Conservation (phyloP, 768 basidiomycete species). For the Candolleomyces aberdarensis region DNA sequence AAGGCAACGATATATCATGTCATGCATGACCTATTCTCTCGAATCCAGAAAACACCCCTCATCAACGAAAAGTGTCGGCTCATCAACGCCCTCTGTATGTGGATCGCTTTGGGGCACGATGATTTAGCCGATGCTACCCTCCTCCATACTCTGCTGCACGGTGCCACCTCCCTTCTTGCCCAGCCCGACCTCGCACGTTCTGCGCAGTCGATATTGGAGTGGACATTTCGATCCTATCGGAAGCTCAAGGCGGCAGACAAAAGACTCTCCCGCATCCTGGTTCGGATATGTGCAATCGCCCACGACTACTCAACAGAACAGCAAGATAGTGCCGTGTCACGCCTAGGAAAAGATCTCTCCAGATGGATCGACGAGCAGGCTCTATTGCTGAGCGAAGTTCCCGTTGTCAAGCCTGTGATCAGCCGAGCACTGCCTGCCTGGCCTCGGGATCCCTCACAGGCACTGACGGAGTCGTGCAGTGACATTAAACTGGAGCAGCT, state of each 20-base stretch:
- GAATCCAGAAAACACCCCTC: slow-evolving; percentile 62
- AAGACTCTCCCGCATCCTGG: slow-evolving; percentile 61
- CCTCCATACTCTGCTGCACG: slow-evolving; percentile 66
- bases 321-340: slow-evolving; percentile 23
- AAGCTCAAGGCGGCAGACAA: slow-evolving; percentile 38
- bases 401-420: slow-evolving; percentile 39
- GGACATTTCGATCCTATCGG: slow-evolving; percentile 62
- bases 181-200: slow-evolving; percentile 65
- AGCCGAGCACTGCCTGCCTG: slow-evolving; percentile 66
- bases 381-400: slow-evolving; percentile 35
- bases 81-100: slow-evolving; percentile 68
- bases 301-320: slow-evolving; percentile 46
- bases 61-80: slow-evolving; percentile 82
- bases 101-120: slow-evolving; percentile 59
- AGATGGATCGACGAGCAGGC: slow-evolving; percentile 64
- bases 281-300: slow-evolving; percentile 62
- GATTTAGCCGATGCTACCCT: slow-evolving; percentile 58
- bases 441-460: slow-evolving; percentile 59
- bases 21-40: slow-evolving; percentile 67
- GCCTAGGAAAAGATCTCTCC: slow-evolving; percentile 47
- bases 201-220: slow-evolving; percentile 76
- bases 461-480: slow-evolving; percentile 42
- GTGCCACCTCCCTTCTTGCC: slow-evolving; percentile 59
- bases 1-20: slow-evolving; percentile 75
- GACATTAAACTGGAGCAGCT: slow-evolving; percentile 47